phyloP scores from a whole-genome alignment of 2,329 filamentous ascomycete species.

The Neofusicoccum sp. region DNA sequence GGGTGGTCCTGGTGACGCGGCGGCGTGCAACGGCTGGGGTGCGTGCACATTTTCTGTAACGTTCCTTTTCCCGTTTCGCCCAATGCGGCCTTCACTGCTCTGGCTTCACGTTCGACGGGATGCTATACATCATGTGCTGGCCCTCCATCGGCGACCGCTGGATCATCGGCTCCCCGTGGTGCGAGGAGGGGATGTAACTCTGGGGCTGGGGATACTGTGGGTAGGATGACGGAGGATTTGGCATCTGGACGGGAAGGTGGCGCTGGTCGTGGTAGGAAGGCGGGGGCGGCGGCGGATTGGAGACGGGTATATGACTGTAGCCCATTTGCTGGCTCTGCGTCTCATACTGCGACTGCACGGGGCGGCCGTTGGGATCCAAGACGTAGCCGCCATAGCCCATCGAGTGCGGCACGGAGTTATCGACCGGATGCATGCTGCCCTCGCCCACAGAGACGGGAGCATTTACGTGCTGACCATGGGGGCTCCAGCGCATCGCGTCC shows the following conservation, averaged over 20 bases:
- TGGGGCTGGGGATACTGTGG: conserved; percentile 27
- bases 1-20: not conserved
- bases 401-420: conserved; percentile 15
- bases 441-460: conserved; percentile 34
- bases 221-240: conserved; percentile 27
- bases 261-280: conserved; percentile 34
- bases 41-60: not conserved
- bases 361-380: conserved; percentile 37
- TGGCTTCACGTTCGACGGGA: conserved; percentile 41
- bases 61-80: not conserved
- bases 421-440: conserved; percentile 16
- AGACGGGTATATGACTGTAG: conserved; percentile 30
- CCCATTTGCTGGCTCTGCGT: conserved; percentile 29
- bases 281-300: conserved; percentile 35
- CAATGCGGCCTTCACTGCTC: conserved; percentile 24
- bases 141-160: conserved; percentile 22
- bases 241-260: conserved; percentile 35
- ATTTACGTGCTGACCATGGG: conserved; percentile 30
- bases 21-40: conserved; percentile 1
- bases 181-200: conserved; percentile 16
- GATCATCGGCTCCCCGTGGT: conserved; percentile 34
- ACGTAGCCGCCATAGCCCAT: conserved; percentile 27
- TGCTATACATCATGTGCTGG: conserved; percentile 41
- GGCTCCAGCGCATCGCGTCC: conserved; percentile 34
- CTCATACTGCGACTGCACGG: conserved; percentile 41